phyloP scores from a whole-genome alignment of 176 grass and related monocot species.

The Panicum miliaceum region DNA sequence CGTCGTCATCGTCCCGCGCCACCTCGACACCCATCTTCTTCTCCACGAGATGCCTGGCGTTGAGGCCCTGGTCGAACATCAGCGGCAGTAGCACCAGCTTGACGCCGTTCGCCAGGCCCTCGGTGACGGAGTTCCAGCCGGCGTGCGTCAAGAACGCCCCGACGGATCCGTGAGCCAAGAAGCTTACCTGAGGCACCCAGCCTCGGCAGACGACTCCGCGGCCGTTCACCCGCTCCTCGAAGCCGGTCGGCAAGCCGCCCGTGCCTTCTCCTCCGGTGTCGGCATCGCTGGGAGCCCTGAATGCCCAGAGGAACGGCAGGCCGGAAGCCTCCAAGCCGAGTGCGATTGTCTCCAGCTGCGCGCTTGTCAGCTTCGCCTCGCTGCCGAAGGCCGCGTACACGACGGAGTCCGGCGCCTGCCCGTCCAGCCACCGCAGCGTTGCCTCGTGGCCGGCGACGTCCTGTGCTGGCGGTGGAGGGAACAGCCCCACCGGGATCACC shows the following conservation, averaged over 20 bases:
- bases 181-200: slow-evolving; percentile 27
- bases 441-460: not conserved
- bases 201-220: slow-evolving; percentile 14
- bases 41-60: slow-evolving; percentile 29
- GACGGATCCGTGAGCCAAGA: not conserved
- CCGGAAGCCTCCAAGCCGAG: slow-evolving; percentile 30
- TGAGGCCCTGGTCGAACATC: slow-evolving; percentile 38
- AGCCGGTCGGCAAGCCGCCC: not conserved
- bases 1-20: slow-evolving; percentile 5
- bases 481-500: slow-evolving; percentile 22
- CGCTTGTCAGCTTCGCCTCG: slow-evolving; percentile 4
- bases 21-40: slow-evolving; percentile 36
- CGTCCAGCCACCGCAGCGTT: slow-evolving; percentile 25
- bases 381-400: slow-evolving; percentile 35
- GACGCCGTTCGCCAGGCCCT: slow-evolving; percentile 11
- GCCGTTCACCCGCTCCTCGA: not conserved
- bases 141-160: slow-evolving; percentile 40
- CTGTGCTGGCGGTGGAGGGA: not conserved
- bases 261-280: not conserved
- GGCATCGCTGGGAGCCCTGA: not conserved
- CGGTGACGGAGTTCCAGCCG: slow-evolving; percentile 45
- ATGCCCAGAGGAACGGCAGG: slow-evolving; percentile 26
- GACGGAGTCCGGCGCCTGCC: not conserved
- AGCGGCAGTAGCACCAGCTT: slow-evolving; percentile 38
- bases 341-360: slow-evolving; percentile 23